A percentile compares a stretch with the other conserved stretches of the same genome.
Conservation (phyloP, 768 basidiomycete species). For the Rhodotorula toruloides region DNA sequence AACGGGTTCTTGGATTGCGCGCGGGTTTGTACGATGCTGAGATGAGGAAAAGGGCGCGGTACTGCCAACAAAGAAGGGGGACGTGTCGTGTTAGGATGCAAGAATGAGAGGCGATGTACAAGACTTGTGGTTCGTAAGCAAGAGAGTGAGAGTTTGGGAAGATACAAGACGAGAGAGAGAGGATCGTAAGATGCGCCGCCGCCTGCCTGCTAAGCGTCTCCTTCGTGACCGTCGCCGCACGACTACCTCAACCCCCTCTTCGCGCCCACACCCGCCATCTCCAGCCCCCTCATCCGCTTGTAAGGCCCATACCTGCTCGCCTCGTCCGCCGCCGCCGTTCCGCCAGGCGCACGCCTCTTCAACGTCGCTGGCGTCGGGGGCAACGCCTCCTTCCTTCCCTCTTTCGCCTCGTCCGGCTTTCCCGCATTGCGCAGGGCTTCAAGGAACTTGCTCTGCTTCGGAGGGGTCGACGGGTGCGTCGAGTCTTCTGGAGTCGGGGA, state of each 20-base stretch:
- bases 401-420: background rate
- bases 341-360: conserved; percentile 8
- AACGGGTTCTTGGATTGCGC: too few species aligned
- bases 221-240: too few species aligned
- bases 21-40: too few species aligned
- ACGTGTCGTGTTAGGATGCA: too few species aligned
- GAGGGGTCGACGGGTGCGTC: conserved; percentile 13
- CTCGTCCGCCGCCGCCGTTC: background rate
- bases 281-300: conserved; percentile 1
- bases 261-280: conserved; percentile 3
- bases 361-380: conserved; percentile 34
- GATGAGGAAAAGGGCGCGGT: too few species aligned
- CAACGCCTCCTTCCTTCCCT: background rate
- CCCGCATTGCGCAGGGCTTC: conserved; percentile 25
- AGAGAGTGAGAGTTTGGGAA: too few species aligned
- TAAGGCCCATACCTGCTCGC: background rate
- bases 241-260: background rate
- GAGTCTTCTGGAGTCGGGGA: background rate
- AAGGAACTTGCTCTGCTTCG: conserved; percentile 26
- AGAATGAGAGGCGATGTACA: too few species aligned
- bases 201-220: background rate
- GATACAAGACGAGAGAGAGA: too few species aligned
- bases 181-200: too few species aligned
- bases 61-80: too few species aligned
- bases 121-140: too few species aligned